phyloP scores from a whole-genome alignment of 257 asterid genomes.

The Schizonepeta tenuifolia region DNA sequence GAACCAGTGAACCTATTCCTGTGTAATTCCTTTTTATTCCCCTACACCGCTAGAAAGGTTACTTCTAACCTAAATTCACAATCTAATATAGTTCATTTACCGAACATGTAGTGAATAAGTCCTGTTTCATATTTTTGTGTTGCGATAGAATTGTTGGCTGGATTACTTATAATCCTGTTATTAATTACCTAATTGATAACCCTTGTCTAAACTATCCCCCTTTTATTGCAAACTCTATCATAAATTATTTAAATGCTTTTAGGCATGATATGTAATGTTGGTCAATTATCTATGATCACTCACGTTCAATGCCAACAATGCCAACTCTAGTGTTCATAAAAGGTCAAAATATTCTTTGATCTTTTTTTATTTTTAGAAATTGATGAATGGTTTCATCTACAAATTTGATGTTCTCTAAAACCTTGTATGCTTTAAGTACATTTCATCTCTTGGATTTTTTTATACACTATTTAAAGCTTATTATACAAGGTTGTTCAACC shows the following conservation, averaged over 20 bases:
- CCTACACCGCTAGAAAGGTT: not conserved
- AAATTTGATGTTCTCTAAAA: slow-evolving; percentile 3
- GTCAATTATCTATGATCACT: not conserved
- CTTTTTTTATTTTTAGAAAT: not conserved
- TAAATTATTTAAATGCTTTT: not conserved
- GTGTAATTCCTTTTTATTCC: not conserved
- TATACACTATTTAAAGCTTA: not conserved
- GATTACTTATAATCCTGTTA: not conserved
- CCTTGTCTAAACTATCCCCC: not conserved
- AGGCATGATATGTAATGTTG: not conserved
- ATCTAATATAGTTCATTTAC: not conserved
- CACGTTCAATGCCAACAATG: not conserved
- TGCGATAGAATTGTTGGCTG: not conserved
- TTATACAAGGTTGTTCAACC: slow-evolving; percentile 18
- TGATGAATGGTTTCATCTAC: not conserved
- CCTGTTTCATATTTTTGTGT: not conserved
- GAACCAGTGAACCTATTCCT: not conserved
- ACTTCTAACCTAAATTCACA: not conserved
- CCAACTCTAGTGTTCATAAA: not conserved
- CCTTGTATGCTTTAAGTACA: slow-evolving; percentile 1
- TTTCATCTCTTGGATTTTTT: slow-evolving; percentile 16
- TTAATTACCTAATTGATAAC: not conserved
- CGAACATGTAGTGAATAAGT: not conserved
- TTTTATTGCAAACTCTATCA: too few species aligned
- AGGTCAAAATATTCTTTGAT: slow-evolving; percentile 1